Evolutionary conservation across 108 stramenopile species (phyloP), one percentile per base, ranked within the genome.

Genomic region (Seminavis robusta): DNA sequence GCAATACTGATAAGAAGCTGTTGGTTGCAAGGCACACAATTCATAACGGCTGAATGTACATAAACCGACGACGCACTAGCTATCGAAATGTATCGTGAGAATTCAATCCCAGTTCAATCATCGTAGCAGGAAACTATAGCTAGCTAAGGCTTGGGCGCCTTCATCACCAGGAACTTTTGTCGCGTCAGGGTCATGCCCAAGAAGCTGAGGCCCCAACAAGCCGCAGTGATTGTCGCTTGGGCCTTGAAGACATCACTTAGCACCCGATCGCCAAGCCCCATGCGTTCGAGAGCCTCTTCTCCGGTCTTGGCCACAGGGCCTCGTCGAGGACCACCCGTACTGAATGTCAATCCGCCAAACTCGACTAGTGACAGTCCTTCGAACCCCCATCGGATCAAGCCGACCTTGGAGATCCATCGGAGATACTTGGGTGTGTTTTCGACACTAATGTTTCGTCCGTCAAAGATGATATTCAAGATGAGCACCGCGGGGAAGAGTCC

Each of bases 401-500:
- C 79, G 26, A 92, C 34, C 33, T 92, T 75, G 15, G 77, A 71
- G 20, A 94, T 34, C 86, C 84, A 90, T 17, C 80, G 47, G 0
- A 95, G 64, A 36, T 71, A 11, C 24, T 33, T 40, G 20, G 94
- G 94, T 8, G 82, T 95, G 54, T 77, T 90, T 59, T 92, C 90
- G 58, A 86, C 77, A 3, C 78, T 69, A 51, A 92, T 88, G 54
- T 92, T 92, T 57, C 73, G 77, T 1, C 90, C 90, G 52, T 92
- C 88, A 63, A 92, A 95, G 23, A 97, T 91, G 56, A 97, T 86
- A 37, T 94, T 93, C 17, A 95, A 57, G 1, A 97, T 84, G 47
- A 95, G 69, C 47, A 93, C 71, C 0, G 89, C 85, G 27, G 81
- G 81, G 62, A 94, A 84, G 19, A 95, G 40, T 38, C 93, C 90